Conservation (phyloP, 192 early-diverging fungal genomes). For the Linderina pennispora region DNA sequence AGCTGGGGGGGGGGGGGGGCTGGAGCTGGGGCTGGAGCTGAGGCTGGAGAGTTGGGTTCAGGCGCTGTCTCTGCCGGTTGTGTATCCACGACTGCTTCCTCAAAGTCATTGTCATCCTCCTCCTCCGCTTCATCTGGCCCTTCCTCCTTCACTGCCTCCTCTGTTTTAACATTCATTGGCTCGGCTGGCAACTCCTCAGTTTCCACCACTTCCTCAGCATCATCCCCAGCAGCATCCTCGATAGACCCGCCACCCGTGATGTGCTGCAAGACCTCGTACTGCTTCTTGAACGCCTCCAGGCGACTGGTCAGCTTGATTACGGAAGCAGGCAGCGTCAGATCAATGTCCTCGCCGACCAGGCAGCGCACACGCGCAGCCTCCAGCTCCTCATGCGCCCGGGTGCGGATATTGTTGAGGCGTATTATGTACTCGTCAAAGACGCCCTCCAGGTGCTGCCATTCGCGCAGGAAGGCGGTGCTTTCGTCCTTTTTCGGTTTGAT, state of each 20-base stretch:
- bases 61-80: too few relatives aligned
- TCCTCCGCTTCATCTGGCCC: not conserved
- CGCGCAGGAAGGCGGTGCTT: constrained; percentile 28
- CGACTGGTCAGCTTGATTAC: constrained; percentile 13
- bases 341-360: constrained; percentile 29
- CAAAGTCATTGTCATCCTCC: too few relatives aligned
- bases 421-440: constrained; percentile 40
- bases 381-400: constrained; percentile 38
- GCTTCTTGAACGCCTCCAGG: constrained; percentile 19
- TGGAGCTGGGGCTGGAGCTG: too few relatives aligned
- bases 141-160: too few relatives aligned
- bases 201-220: constrained; percentile 6
- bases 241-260: constrained; percentile 12
- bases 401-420: constrained; percentile 37
- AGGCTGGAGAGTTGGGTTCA: too few relatives aligned
- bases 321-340: constrained; percentile 33
- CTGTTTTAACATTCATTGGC: too few relatives aligned
- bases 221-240: not conserved
- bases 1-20: too few relatives aligned
- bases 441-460: constrained; percentile 43
- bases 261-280: constrained; percentile 28
- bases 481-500: constrained; percentile 46
- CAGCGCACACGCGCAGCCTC: constrained; percentile 37
- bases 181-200: not conserved
- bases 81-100: too few relatives aligned